phyloP scores from a whole-genome alignment of 352 stramenopile species.

The Pythium rishiriense region DNA sequence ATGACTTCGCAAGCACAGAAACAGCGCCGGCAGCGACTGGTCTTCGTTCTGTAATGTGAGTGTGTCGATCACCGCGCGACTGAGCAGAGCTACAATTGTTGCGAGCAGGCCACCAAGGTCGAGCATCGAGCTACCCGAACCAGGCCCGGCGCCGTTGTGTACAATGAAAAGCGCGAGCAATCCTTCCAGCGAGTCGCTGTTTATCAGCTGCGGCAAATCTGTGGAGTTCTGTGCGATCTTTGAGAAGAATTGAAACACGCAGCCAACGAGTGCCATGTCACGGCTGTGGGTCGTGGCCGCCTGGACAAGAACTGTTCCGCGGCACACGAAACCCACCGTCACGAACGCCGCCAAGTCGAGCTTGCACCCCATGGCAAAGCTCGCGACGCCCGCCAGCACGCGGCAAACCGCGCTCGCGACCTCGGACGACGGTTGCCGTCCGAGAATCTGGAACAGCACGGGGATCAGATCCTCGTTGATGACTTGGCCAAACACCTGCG shows the following conservation, averaged over 20 bases:
- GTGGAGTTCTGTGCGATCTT: conserved; percentile 47
- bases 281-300: conserved; percentile 37
- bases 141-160: conserved; percentile 16
- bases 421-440: conserved; percentile 58
- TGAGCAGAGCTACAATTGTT: conserved; percentile 45
- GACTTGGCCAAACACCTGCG: conserved; percentile 53
- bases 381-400: conserved; percentile 72
- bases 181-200: conserved; percentile 54
- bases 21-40: conserved; percentile 57
- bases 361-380: conserved; percentile 55
- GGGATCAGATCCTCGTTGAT: conserved; percentile 53
- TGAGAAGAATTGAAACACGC: conserved; percentile 63
- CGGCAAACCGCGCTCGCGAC: conserved; percentile 46
- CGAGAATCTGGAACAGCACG: conserved; percentile 53
- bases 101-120: conserved; percentile 42
- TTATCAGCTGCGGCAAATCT: conserved; percentile 50
- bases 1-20: conserved; percentile 62
- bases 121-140: conserved; percentile 23
- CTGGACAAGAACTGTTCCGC: conserved; percentile 42
- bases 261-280: conserved; percentile 33
- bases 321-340: conserved; percentile 29
- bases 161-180: conserved; percentile 60
- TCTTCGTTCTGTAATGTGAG: conserved; percentile 49
- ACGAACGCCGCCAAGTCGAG: conserved; percentile 61
- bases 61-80: conserved; percentile 40